Evolutionary conservation across 208 protist species (phyloP).

Genomic region (Crithidia fasciculata): DNA sequence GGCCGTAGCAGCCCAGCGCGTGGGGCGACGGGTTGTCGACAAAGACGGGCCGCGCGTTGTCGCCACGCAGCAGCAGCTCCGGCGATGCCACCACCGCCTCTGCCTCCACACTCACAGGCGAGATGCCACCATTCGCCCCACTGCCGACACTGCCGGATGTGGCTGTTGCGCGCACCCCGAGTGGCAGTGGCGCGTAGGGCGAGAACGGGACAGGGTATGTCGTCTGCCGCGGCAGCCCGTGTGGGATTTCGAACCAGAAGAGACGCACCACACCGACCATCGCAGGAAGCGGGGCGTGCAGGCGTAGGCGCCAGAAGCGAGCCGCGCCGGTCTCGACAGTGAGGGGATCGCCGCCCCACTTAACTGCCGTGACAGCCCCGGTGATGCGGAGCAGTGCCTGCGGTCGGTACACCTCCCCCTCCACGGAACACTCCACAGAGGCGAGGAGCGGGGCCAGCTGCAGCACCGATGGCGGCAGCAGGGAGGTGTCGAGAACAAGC

Average conservation of each 20-base stretch:
- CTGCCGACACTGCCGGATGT: neutral
- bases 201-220: slow-evolving; percentile 13
- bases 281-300: slow-evolving; percentile 43
- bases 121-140: neutral
- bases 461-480: slow-evolving; percentile 47
- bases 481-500: slow-evolving; percentile 56
- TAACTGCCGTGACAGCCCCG: slow-evolving; percentile 11
- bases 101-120: slow-evolving; percentile 9
- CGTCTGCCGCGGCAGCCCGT: slow-evolving; percentile 7
- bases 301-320: slow-evolving; percentile 73
- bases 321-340: slow-evolving; percentile 19
- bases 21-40: slow-evolving; percentile 10
- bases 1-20: slow-evolving; percentile 34
- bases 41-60: slow-evolving; percentile 12
- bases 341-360: slow-evolving; percentile 17
- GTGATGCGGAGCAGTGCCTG: slow-evolving; percentile 27
- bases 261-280: slow-evolving; percentile 58
- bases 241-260: slow-evolving; percentile 53
- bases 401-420: slow-evolving; percentile 40
- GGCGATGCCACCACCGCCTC: slow-evolving; percentile 12
- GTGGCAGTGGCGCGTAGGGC: slow-evolving; percentile 4
- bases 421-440: slow-evolving; percentile 62
- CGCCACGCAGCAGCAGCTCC: slow-evolving; percentile 12
- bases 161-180: slow-evolving; percentile 2
- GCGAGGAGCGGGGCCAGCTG: slow-evolving; percentile 46